Evolutionary conservation across 1,284 basidiomycete genomes (phyloP).

Genomic region (Amylostereum chailletii): DNA sequence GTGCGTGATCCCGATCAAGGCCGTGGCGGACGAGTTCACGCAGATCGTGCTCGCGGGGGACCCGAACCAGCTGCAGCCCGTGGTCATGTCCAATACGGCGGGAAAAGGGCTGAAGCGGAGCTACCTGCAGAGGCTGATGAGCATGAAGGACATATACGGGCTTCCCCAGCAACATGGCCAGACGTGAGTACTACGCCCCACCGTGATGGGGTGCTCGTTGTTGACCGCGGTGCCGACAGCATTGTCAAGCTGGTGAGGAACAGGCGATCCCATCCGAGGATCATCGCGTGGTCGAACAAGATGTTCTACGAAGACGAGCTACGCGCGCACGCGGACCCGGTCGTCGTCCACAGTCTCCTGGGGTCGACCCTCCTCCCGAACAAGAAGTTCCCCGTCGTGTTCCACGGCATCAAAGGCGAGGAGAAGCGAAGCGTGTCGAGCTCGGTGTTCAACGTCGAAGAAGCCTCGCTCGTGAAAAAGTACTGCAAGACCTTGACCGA

Average conservation of each 20-base stretch:
- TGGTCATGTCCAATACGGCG: slow-evolving; percentile 44
- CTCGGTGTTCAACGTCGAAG: slow-evolving; percentile 41
- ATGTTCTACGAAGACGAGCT: slow-evolving; percentile 46
- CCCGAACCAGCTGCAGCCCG: slow-evolving; percentile 54
- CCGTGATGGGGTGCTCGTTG: too few species aligned
- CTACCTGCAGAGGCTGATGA: slow-evolving; percentile 52
- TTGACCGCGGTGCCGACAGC: slow-evolving; percentile 17
- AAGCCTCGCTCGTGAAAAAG: slow-evolving; percentile 29
- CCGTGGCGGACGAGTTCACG: slow-evolving; percentile 39
- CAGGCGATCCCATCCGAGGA: slow-evolving; percentile 47
- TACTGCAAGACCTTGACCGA: slow-evolving; percentile 27
- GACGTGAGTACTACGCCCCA: too few species aligned
- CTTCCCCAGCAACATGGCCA: not conserved
- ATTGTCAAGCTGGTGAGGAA: slow-evolving; percentile 45
- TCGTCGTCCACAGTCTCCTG: slow-evolving; percentile 26
- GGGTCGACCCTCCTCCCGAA: slow-evolving; percentile 23
- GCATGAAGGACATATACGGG: slow-evolving; percentile 31
- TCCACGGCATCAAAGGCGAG: slow-evolving; percentile 35
- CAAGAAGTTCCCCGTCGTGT: slow-evolving; percentile 35
- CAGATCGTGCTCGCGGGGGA: slow-evolving; percentile 55
- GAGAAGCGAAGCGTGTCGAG: slow-evolving; percentile 33
- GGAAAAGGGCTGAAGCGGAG: slow-evolving; percentile 40
- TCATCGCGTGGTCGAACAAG: slow-evolving; percentile 50
- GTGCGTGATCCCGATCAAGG: slow-evolving; percentile 45
- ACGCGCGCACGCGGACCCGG: slow-evolving; percentile 29